phyloP scores from a whole-genome alignment of 352 stramenopile species.

The Phytopythium chamaehyphon region DNA sequence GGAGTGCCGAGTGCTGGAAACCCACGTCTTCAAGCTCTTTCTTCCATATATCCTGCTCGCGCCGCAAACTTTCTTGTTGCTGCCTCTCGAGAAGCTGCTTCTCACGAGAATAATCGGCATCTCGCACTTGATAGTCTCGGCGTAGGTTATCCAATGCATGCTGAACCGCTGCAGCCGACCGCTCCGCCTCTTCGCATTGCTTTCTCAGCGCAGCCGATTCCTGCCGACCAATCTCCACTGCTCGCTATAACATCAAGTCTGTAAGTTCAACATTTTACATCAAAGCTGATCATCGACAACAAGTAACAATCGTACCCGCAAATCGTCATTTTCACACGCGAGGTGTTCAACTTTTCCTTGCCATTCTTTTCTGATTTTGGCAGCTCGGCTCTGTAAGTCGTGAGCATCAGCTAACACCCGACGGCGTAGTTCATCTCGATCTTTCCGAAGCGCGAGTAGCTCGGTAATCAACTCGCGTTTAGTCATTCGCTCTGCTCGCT shows the following conservation, averaged over 20 bases:
- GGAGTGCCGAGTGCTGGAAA: constrained; percentile 43
- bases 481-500: neutral
- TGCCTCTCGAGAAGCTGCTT: constrained; percentile 33
- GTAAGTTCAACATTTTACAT: neutral
- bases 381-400: constrained; percentile 34
- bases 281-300: neutral
- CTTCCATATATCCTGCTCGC: constrained; percentile 55
- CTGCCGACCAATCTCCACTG: constrained; percentile 12
- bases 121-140: constrained; percentile 28
- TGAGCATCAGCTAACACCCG: constrained; percentile 39
- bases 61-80: constrained; percentile 25
- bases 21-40: constrained; percentile 48
- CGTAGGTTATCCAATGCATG: constrained; percentile 36
- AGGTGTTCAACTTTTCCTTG: constrained; percentile 36
- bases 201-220: constrained; percentile 11
- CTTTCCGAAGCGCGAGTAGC: constrained; percentile 25
- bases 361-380: constrained; percentile 41
- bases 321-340: constrained; percentile 28
- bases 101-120: constrained; percentile 19
- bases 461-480: constrained; percentile 25
- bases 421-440: constrained; percentile 38
- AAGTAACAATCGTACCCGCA: constrained; percentile 10
- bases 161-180: constrained; percentile 18
- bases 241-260: constrained; percentile 9
- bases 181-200: constrained; percentile 24